A percentile compares a stretch with the other conserved stretches of the same genome.
phyloP scores from a whole-genome alignment of 2,329 filamentous ascomycete species.

The Alternaria triticimaculans region DNA sequence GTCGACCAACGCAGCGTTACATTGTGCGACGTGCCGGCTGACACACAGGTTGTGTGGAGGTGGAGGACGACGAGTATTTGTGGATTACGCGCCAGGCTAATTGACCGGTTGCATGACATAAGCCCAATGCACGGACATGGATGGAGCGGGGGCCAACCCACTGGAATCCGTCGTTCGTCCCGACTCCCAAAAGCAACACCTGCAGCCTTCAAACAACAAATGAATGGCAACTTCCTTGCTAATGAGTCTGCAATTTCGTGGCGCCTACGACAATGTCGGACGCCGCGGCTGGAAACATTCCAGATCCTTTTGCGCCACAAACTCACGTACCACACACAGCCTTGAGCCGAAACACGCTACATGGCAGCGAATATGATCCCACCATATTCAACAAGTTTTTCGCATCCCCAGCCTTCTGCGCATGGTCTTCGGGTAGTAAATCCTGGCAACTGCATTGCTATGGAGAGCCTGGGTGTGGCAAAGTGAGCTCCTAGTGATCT shows the following conservation, averaged over 20 bases:
- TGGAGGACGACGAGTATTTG: not conserved
- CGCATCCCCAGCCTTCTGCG: not conserved
- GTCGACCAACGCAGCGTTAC: not conserved
- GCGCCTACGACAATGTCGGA: not conserved
- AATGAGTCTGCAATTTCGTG: not conserved
- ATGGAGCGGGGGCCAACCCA: not conserved
- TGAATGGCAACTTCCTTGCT: not conserved
- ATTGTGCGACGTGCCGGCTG: not conserved
- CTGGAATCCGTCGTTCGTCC: not conserved
- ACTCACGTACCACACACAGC: not conserved
- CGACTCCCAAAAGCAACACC: not conserved
- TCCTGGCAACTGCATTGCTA: not conserved
- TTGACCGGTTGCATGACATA: not conserved
- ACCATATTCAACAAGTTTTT: not conserved
- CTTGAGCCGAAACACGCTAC: not conserved
- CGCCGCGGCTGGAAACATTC: not conserved
- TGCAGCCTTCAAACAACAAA: not conserved
- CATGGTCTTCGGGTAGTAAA: not conserved
- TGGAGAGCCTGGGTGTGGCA: not conserved
- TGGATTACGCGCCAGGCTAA: not conserved
- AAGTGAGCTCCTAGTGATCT: not conserved
- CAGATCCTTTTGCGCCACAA: not conserved
- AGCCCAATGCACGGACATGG: not conserved
- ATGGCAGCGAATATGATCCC: not conserved
- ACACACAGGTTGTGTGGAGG: not conserved